A percentile compares a stretch with the other conserved stretches of the same genome.
Evolutionary conservation across 306 rosid genomes (phyloP).

Genomic region (Aeschynomene evenia): DNA sequence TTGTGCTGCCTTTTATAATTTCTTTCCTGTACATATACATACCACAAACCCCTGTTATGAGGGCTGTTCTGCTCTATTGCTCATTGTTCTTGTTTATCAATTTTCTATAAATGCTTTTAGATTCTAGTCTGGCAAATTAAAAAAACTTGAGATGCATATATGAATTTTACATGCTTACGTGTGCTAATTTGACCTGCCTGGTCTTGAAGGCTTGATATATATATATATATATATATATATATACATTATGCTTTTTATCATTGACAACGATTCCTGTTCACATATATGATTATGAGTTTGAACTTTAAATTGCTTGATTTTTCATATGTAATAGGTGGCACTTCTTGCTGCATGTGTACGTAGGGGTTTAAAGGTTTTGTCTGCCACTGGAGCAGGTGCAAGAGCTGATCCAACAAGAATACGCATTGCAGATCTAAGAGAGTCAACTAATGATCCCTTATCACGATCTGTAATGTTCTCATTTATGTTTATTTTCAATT

Average conservation of each 20-base stretch:
- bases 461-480: conserved; percentile 73
- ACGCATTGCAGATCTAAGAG: conserved; percentile 85
- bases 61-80: background rate
- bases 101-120: conserved; percentile 9
- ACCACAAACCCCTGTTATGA: background rate
- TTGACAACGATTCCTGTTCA: conserved; percentile 18
- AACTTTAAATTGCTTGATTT: conserved; percentile 41
- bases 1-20: background rate
- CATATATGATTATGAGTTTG: conserved; percentile 24
- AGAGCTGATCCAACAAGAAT: conserved; percentile 96
- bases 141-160: conserved; percentile 14
- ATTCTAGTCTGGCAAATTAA: conserved; percentile 3
- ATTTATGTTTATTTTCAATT: background rate
- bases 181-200: conserved; percentile 15
- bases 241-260: background rate
- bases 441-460: conserved; percentile 88
- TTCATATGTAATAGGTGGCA: conserved; percentile 71
- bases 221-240: background rate
- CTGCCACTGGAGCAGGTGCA: conserved; percentile 97
- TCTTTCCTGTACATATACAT: background rate
- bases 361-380: conserved; percentile 87
- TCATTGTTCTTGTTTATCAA: background rate
- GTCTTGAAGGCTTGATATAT: conserved; percentile 6
- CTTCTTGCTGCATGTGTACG: conserved; percentile 97
- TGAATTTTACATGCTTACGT: conserved; percentile 7